Evolutionary conservation across 1,139 yeast genomes (phyloP).

Genomic region (Blastobotrys proliferans): DNA sequence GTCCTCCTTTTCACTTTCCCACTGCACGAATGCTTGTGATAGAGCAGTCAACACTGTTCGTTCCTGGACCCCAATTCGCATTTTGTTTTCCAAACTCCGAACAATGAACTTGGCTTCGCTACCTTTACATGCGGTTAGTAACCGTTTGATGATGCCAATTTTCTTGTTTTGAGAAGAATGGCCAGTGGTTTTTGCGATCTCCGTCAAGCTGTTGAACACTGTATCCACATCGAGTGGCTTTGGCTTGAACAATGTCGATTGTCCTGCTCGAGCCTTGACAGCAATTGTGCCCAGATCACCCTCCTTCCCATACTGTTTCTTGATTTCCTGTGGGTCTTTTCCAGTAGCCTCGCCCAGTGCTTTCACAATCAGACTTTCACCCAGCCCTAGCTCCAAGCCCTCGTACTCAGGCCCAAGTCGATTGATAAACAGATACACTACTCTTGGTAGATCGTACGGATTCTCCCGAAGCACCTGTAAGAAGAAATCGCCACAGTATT

Average conservation of each 20-base stretch:
- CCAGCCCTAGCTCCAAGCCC: constrained; percentile 87
- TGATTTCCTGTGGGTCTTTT: constrained; percentile 63
- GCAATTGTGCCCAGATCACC: constrained; percentile 96
- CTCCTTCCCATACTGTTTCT: constrained; percentile 64
- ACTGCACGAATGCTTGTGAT: constrained; percentile 71
- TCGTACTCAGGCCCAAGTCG: constrained; percentile 94
- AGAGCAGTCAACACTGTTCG: constrained; percentile 81
- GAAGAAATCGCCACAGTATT: constrained; percentile 69
- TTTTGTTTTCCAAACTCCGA: constrained; percentile 86
- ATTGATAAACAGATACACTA: constrained; percentile 81
- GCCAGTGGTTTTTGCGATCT: constrained; percentile 80
- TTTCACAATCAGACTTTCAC: constrained; percentile 81
- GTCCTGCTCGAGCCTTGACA: constrained; percentile 73
- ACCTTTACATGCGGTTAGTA: constrained; percentile 85
- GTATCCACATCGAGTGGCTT: constrained; percentile 65
- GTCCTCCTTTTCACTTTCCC: constrained; percentile 32
- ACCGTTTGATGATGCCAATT: constrained; percentile 68
- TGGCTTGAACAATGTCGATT: constrained; percentile 92
- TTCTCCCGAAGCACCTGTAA: constrained; percentile 54
- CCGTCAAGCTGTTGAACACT: constrained; percentile 70
- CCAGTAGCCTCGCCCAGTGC: constrained; percentile 93
- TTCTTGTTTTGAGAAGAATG: constrained; percentile 76
- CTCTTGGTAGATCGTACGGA: constrained; percentile 58
- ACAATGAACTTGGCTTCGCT: constrained; percentile 86
- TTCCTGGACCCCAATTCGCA: constrained; percentile 91